phyloP scores from a whole-genome alignment of 2,329 filamentous ascomycete genomes.

The Didymella sp. region DNA sequence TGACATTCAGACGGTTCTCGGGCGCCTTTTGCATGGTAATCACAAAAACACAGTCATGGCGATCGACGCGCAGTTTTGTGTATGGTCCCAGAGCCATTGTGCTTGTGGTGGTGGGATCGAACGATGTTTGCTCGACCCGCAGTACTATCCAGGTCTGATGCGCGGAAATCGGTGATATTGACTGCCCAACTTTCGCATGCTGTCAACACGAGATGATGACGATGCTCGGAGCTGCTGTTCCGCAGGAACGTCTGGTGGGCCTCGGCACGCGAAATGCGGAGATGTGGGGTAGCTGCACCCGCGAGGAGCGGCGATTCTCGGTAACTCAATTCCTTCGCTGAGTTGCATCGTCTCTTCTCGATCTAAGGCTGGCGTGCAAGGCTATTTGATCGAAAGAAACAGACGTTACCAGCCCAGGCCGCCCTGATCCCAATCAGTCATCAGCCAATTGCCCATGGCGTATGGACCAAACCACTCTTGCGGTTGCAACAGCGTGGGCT shows the following conservation, averaged over 20 bases:
- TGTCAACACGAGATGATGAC: not conserved
- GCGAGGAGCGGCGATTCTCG: constrained; percentile 19
- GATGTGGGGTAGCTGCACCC: constrained; percentile 28
- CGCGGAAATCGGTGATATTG: not conserved
- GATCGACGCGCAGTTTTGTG: constrained; percentile 55
- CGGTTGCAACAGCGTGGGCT: constrained; percentile 41
- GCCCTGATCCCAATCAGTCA: constrained; percentile 45
- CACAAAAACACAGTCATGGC: constrained; percentile 58
- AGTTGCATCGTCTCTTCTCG: not conserved
- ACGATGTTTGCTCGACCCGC: not conserved
- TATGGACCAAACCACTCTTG: constrained; percentile 42
- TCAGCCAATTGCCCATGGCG: constrained; percentile 43
- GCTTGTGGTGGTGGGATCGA: not conserved
- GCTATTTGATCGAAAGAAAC: not conserved
- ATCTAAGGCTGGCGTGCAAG: not conserved
- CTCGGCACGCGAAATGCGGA: constrained; percentile 33
- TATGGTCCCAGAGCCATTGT: constrained; percentile 43
- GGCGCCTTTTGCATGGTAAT: constrained; percentile 63
- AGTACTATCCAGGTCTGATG: not conserved
- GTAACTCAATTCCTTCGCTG: constrained; percentile 10
- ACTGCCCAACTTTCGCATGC: not conserved
- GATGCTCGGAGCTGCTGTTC: constrained; percentile 1
- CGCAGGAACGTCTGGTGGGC: constrained; percentile 6
- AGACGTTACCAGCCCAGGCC: constrained; percentile 30
- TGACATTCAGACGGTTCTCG: constrained; percentile 61